Conservation (phyloP, 2,329 filamentous ascomycete species). For the Stagonosporopsis rhizophila region DNA sequence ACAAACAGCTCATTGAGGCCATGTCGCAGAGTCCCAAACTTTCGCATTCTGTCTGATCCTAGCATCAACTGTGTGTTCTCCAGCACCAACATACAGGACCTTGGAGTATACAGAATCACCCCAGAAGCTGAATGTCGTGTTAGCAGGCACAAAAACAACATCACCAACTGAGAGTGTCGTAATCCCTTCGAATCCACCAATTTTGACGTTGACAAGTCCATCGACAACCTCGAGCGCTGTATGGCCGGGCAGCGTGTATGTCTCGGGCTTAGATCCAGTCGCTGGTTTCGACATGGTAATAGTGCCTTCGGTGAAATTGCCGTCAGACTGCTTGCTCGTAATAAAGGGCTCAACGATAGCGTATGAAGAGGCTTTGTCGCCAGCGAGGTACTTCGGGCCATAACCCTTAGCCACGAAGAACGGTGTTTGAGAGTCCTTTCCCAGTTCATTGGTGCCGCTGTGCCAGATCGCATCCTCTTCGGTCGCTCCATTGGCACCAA, state of each 20-base stretch:
- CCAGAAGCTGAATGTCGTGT: conserved; percentile 46
- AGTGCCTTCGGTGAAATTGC: conserved; percentile 55
- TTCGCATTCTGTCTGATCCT: conserved; percentile 22
- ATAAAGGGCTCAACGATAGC: conserved; percentile 56
- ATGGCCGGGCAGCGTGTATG: conserved; percentile 39
- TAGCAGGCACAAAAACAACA: conserved; percentile 50
- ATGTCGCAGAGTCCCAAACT: conserved; percentile 24
- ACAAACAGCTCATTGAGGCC: conserved; percentile 15
- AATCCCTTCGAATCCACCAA: conserved; percentile 37
- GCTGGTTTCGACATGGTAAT: conserved; percentile 49
- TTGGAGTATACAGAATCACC: conserved; percentile 30
- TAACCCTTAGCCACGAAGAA: conserved; percentile 57
- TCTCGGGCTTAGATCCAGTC: conserved; percentile 24
- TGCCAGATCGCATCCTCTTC: conserved; percentile 50
- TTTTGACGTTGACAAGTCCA: conserved; percentile 45
- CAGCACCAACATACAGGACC: conserved; percentile 32
- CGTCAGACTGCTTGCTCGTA: conserved; percentile 49
- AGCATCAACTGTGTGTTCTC: conserved; percentile 27
- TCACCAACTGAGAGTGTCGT: conserved; percentile 47
- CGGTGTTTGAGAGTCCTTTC: conserved; percentile 40
- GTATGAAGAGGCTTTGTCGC: conserved; percentile 41
- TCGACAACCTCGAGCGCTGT: conserved; percentile 52
- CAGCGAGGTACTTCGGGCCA: conserved; percentile 56
- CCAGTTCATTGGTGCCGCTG: conserved; percentile 47
- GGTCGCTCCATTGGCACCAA: conserved; percentile 51